Evolutionary conservation across 176 grass and related monocot species (phyloP), one percentile per base, ranked within the genome.

Genomic region (Chrysopogon serrulatus): DNA sequence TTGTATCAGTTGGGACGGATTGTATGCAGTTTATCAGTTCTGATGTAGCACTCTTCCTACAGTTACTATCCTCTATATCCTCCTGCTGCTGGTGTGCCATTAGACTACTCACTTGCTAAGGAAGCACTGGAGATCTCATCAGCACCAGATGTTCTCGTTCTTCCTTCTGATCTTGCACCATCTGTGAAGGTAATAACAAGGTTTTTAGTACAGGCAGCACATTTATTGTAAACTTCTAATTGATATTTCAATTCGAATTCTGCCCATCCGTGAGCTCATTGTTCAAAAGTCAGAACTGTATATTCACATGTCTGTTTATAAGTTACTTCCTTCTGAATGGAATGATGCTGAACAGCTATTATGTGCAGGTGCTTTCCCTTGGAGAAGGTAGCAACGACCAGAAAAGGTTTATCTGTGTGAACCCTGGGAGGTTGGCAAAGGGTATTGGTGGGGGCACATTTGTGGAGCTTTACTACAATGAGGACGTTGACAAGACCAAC

Each of bases 361-460:
- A 23, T 83, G 56, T 26, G 35, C 76, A 98, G 96, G 86, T 95
- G 60, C 85, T 98, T 68, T 80, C 87, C 12, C 75, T 87, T 23
- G 66, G 72, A 37, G 91, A 87, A 83, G 79, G 82, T 27, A 83
- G 67, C 2, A 66, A 78, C 68, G 87, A 78, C 64, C 74, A 65
- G 2, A 83, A 75, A 45, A 71, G 17, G 16, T 95, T 87, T 37
- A 88, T 98, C 74, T 98, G 91, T 40, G 59, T 95, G 62, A 98
- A 98, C 78, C 89, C 96, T 40, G 96, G 96, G 51, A 98, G 96
- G 69, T 77, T 98, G 72, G 85, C 93, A 12, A 95, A 94, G 82
- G 96, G 96, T 65, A 96, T 98, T 37, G 93, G 96, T 15, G 93
- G 96, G 31, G 96, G 96, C 51, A 98, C 89, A 47, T 98, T 95